A percentile compares a stretch with the other conserved stretches of the same genome.
These are phyloP conservation scores for Trichophyton rubrum DNA, from an alignment of 2,329 filamentous ascomycete genomes.

Conservation along the genomic window DNA sequence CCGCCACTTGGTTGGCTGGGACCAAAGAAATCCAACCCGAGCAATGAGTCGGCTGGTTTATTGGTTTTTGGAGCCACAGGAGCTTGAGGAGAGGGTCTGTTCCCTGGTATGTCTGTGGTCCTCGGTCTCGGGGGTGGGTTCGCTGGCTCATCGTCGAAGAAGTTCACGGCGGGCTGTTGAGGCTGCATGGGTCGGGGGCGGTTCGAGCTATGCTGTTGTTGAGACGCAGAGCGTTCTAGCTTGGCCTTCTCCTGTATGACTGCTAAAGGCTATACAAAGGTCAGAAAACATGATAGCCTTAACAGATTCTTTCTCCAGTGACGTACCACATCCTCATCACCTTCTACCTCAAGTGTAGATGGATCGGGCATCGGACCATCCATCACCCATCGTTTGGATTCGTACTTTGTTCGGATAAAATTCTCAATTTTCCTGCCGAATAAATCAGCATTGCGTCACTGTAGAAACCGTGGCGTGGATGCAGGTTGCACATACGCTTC, in stretches of 20 bases:
- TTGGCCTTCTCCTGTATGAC: conserved; percentile 60
- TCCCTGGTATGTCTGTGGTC: conserved; percentile 44
- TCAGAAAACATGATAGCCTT: conserved; percentile 13
- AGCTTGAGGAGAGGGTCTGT: conserved; percentile 30
- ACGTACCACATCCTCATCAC: conserved; percentile 69
- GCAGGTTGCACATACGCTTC: conserved; percentile 47
- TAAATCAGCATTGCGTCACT: conserved; percentile 4
- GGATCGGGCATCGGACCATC: conserved; percentile 90
- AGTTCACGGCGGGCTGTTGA: conserved; percentile 48
- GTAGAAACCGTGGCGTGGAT: background rate
- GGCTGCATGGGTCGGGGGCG: conserved; percentile 21
- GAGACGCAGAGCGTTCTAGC: conserved; percentile 47
- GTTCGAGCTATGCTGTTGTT: conserved; percentile 37
- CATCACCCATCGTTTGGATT: conserved; percentile 99
- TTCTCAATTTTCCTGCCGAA: conserved; percentile 77
- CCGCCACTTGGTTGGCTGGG: conserved; percentile 41
- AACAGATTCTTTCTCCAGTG: conserved; percentile 34
- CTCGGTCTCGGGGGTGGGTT: conserved; percentile 56
- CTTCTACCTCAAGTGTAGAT: conserved; percentile 67
- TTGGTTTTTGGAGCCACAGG: conserved; percentile 45
- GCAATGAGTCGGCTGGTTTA: conserved; percentile 69
- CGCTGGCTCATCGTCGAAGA: conserved; percentile 60
- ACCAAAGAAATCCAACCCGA: conserved; percentile 88
- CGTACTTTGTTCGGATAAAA: conserved; percentile 98
- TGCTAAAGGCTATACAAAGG: conserved; percentile 43